phyloP scores from a whole-genome alignment of 2,329 filamentous ascomycete species.

The Emmonsiellopsis sp. region DNA sequence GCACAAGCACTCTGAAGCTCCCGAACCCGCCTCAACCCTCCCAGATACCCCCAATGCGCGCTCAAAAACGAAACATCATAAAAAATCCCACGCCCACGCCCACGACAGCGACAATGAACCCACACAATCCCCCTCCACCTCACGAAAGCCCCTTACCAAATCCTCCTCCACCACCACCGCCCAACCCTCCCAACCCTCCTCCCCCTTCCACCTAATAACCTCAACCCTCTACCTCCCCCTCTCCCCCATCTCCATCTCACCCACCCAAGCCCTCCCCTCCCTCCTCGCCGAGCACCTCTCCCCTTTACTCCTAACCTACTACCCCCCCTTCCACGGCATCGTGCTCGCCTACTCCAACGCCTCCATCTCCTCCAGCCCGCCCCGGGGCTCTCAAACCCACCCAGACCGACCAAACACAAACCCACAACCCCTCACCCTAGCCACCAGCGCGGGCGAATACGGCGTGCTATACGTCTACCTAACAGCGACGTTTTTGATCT shows the following conservation, averaged over 20 bases:
- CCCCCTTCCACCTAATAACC: conserved; percentile 70
- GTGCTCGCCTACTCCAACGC: conserved; percentile 45
- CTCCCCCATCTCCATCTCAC: conserved; percentile 46
- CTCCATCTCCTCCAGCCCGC: conserved; percentile 32
- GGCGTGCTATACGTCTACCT: conserved; percentile 81
- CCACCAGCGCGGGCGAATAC: conserved; percentile 62
- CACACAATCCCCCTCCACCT: conserved; percentile 15
- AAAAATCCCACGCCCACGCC: conserved; percentile 3
- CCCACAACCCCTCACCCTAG: conserved; percentile 32
- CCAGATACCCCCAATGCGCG: background rate
- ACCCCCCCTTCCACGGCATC: conserved; percentile 49
- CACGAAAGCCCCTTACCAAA: conserved; percentile 26
- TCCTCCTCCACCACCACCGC: conserved; percentile 10
- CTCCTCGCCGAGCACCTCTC: conserved; percentile 54
- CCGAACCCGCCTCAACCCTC: background rate
- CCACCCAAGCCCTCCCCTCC: conserved; percentile 46
- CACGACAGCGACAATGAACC: conserved; percentile 29
- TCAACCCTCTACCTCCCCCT: conserved; percentile 63
- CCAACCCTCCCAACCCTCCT: conserved; percentile 57
- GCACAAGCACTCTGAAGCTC: conserved; percentile 4
- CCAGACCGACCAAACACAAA: conserved; percentile 18
- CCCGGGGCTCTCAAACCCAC: conserved; percentile 8
- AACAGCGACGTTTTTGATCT: conserved; percentile 77
- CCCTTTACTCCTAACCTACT: conserved; percentile 55
- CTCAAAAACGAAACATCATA: conserved; percentile 6